These are phyloP conservation scores for Aspergillus nomiae DNA, from an alignment of 2,329 filamentous ascomycete genomes.

Conservation along the genomic window DNA sequence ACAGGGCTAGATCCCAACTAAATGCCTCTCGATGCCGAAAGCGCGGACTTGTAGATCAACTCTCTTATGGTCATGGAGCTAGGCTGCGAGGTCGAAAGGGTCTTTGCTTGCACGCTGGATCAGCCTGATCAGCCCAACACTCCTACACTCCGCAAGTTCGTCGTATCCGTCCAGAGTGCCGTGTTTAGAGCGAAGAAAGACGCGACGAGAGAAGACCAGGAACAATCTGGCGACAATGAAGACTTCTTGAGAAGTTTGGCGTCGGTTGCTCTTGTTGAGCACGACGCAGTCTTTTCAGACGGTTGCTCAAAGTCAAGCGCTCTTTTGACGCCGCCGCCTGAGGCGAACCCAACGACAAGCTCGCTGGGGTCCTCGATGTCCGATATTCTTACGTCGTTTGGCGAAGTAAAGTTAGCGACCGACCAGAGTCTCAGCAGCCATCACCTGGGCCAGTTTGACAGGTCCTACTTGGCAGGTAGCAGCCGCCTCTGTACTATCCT, in stretches of 20 bases:
- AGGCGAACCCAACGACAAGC: too few species aligned
- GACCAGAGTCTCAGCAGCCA: too few species aligned
- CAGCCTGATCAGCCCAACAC: neutral
- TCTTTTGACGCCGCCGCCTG: too few species aligned
- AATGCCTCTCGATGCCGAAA: slow-evolving; percentile 15
- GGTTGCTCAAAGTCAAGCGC: too few species aligned
- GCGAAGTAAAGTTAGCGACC: too few species aligned
- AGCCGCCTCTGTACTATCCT: too few species aligned
- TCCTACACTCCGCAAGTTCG: neutral
- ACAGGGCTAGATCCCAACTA: neutral
- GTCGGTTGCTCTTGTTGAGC: neutral
- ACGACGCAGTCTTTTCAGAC: too few species aligned
- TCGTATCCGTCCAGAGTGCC: neutral
- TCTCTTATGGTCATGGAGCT: slow-evolving; percentile 55
- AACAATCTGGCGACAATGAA: neutral
- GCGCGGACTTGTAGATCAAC: slow-evolving; percentile 51
- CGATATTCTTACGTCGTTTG: too few species aligned
- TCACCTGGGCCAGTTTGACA: too few species aligned
- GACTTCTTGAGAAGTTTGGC: neutral
- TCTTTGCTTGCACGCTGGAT: neutral
- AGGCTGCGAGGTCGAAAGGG: slow-evolving; percentile 41
- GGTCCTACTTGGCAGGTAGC: too few species aligned
- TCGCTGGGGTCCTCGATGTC: too few species aligned
- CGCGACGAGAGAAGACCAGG: neutral
- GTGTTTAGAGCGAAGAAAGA: neutral